phyloP scores from a whole-genome alignment of 2,329 filamentous ascomycete genomes.

The Penicillium psychrosexuale region DNA sequence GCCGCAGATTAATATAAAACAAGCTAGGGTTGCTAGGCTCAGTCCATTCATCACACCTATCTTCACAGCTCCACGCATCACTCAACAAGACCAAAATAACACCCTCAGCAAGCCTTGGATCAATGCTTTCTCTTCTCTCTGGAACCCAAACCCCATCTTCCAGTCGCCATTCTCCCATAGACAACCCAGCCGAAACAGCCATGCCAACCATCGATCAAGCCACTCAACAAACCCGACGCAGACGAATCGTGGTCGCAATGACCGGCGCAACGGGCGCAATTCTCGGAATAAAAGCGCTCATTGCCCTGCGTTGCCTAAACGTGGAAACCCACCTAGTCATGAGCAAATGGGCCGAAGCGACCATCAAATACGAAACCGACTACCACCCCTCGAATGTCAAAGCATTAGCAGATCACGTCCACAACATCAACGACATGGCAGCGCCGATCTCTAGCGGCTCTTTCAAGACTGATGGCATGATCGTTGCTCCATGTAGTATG shows the following conservation, averaged over 20 bases:
- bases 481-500: constrained; percentile 50
- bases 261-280: constrained; percentile 51
- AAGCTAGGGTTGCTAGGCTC: not conserved
- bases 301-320: constrained; percentile 41
- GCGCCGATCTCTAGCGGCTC: constrained; percentile 48
- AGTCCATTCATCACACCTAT: not conserved
- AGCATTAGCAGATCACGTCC: constrained; percentile 39
- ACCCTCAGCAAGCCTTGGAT: not conserved
- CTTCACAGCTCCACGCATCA: not conserved
- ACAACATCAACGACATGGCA: constrained; percentile 46
- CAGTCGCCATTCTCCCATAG: not conserved
- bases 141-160: not conserved
- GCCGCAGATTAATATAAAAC: not conserved
- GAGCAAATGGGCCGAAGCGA: constrained; percentile 50
- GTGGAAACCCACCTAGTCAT: constrained; percentile 51
- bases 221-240: not conserved
- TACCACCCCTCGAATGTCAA: constrained; percentile 38
- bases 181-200: not conserved
- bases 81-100: not conserved
- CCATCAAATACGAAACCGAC: constrained; percentile 49
- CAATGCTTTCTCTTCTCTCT: not conserved
- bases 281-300: constrained; percentile 45
- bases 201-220: not conserved
- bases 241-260: constrained; percentile 48
- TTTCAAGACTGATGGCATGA: constrained; percentile 47